phyloP scores from a whole-genome alignment of 805 yeast species.

The Candida maesae region DNA sequence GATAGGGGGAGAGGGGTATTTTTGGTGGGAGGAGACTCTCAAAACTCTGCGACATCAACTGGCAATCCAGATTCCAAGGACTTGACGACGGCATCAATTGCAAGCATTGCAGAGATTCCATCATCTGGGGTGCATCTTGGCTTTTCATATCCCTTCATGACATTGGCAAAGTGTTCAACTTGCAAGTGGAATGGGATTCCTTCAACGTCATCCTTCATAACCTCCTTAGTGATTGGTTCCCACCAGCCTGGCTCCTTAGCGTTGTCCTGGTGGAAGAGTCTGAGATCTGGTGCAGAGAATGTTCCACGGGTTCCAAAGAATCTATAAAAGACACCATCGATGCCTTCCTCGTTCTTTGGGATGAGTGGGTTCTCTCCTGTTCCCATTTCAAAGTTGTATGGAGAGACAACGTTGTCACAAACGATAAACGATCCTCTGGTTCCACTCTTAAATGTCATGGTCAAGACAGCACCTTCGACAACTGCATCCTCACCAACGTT shows the following conservation, averaged over 20 bases:
- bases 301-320: constrained; percentile 21
- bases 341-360: constrained; percentile 10
- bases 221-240: constrained; percentile 14
- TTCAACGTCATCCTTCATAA: constrained; percentile 8
- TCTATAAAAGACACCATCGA: constrained; percentile 20
- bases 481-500: constrained; percentile 14
- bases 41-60: constrained; percentile 12
- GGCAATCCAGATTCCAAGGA: constrained; percentile 16
- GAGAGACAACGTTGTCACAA: constrained; percentile 21
- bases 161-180: constrained; percentile 20
- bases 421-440: constrained; percentile 18
- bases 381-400: constrained; percentile 22
- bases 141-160: constrained; percentile 15
- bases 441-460: constrained; percentile 15
- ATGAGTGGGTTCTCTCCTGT: constrained; percentile 23
- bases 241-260: constrained; percentile 15
- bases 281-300: constrained; percentile 17
- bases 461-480: constrained; percentile 22
- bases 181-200: constrained; percentile 19
- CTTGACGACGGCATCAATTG: constrained; percentile 20
- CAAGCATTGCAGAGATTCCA: constrained; percentile 20
- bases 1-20: too few species aligned
- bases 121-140: constrained; percentile 21
- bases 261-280: constrained; percentile 17
- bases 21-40: neutral